phyloP scores from a whole-genome alignment of 805 yeast species.

The Blastobotrys mokoenaii region DNA sequence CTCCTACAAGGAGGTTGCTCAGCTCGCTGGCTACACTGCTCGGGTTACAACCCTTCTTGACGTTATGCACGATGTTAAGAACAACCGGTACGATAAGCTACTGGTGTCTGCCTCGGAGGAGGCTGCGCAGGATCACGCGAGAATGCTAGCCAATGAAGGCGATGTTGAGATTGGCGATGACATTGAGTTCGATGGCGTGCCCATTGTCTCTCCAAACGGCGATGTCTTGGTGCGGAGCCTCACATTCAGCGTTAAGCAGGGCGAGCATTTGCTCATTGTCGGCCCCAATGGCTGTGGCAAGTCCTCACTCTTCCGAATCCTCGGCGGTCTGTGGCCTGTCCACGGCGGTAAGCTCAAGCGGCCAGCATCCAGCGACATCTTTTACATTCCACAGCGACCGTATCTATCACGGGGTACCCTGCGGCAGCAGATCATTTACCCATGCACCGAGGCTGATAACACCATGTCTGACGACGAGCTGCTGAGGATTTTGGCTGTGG shows the following conservation, averaged over 20 bases:
- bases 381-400: slow-evolving; percentile 89
- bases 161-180: slow-evolving; percentile 44
- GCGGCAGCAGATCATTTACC: slow-evolving; percentile 84
- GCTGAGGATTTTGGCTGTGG: slow-evolving; percentile 27
- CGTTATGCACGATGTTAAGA: slow-evolving; percentile 45
- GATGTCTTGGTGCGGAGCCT: slow-evolving; percentile 60
- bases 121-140: slow-evolving; percentile 10
- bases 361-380: slow-evolving; percentile 60
- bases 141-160: slow-evolving; percentile 15
- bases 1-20: slow-evolving; percentile 76
- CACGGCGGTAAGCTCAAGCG: slow-evolving; percentile 46
- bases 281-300: slow-evolving; percentile 98
- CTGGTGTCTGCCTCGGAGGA: slow-evolving; percentile 18
- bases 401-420: slow-evolving; percentile 74
- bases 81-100: slow-evolving; percentile 27
- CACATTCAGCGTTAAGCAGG: slow-evolving; percentile 64
- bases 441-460: slow-evolving; percentile 54
- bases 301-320: slow-evolving; percentile 79
- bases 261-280: slow-evolving; percentile 78
- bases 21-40: slow-evolving; percentile 71
- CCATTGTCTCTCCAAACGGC: slow-evolving; percentile 79
- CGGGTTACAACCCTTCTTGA: slow-evolving; percentile 65
- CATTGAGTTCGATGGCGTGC: slow-evolving; percentile 59
- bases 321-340: slow-evolving; percentile 93
- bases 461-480: slow-evolving; percentile 28